These are phyloP conservation scores for Pistacia atlantica DNA, from an alignment of 345 rosid species.

Conservation along the genomic window DNA sequence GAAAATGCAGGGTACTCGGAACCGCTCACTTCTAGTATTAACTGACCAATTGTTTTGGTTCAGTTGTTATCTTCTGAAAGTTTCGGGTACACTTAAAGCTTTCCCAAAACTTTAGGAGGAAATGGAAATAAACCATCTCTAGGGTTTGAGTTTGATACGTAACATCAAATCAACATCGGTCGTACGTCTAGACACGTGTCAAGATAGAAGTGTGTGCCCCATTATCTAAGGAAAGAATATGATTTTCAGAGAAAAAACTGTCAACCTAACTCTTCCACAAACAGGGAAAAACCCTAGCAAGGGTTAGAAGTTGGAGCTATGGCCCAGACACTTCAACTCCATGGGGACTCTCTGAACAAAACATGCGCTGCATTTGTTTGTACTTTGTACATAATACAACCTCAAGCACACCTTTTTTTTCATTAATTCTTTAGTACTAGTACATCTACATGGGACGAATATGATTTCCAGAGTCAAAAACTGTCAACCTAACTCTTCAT, in stretches of 20 bases:
- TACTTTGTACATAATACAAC: no score
- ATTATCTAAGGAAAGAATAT: neutral
- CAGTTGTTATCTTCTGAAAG: neutral
- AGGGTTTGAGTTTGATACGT: slow-evolving; percentile 12
- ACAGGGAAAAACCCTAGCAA: neutral
- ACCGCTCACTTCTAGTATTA: no score
- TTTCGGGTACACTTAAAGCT: no score
- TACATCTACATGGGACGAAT: neutral
- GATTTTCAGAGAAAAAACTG: slow-evolving; percentile 11
- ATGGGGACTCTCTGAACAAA: no score
- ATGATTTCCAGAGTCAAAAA: slow-evolving; percentile 7
- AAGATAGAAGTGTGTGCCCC: neutral
- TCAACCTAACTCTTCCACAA: neutral
- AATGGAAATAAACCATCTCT: no score
- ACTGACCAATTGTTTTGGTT: neutral
- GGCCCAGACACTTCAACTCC: no score
- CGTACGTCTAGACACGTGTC: slow-evolving; percentile 4
- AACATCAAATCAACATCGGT: neutral
- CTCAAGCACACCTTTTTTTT: no score
- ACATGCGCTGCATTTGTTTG: no score
- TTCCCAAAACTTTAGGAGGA: no score
- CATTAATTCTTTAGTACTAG: no score
- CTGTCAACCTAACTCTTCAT: neutral
- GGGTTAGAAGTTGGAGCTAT: no score
- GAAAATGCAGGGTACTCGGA: no score